Percentiles rank a stretch among this genome's conserved stretches.
phyloP scores from a whole-genome alignment of 495 filamentous ascomycete species.

The Geopyxis carbonaria region DNA sequence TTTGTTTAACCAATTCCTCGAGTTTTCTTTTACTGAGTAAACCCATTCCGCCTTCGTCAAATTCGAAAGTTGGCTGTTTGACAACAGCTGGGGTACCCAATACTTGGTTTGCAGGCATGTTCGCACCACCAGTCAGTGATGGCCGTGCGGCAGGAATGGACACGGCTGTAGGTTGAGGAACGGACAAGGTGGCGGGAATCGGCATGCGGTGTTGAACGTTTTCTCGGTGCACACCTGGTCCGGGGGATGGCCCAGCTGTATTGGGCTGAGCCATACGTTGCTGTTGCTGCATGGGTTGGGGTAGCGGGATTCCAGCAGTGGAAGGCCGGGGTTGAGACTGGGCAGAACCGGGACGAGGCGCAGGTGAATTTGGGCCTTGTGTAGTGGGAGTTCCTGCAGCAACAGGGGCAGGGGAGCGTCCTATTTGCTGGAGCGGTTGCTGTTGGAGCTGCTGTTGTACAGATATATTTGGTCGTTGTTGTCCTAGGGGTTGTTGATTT shows the following conservation, averaged over 20 bases:
- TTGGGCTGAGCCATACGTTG: constrained; percentile 10
- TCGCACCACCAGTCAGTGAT: constrained; percentile 58
- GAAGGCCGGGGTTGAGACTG: constrained; percentile 11
- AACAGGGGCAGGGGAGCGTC: neutral
- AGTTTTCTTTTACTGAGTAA: constrained; percentile 91
- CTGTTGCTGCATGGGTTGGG: constrained; percentile 12
- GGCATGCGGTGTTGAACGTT: constrained; percentile 46
- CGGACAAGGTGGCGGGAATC: constrained; percentile 64
- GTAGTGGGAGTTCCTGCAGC: constrained; percentile 13
- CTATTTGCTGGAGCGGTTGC: constrained; percentile 15
- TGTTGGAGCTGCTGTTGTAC: constrained; percentile 24
- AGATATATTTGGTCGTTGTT: constrained; percentile 24
- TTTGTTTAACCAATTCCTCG: constrained; percentile 84
- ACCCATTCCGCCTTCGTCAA: constrained; percentile 77
- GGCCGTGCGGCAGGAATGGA: constrained; percentile 52
- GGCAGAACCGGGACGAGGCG: constrained; percentile 7
- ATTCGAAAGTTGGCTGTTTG: constrained; percentile 60
- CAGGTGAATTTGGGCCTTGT: constrained; percentile 19
- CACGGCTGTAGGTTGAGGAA: constrained; percentile 53
- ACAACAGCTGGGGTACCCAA: constrained; percentile 73
- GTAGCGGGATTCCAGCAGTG: constrained; percentile 16
- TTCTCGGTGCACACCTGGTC: too few species aligned
- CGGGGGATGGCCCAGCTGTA: too few species aligned
- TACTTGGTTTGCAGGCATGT: constrained; percentile 51
- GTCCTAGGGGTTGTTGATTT: constrained; percentile 22